Percentiles rank a stretch among this genome's conserved stretches.
Evolutionary conservation across 2,329 filamentous ascomycete species (phyloP).

Genomic region (Colletotrichum higginsianum): DNA sequence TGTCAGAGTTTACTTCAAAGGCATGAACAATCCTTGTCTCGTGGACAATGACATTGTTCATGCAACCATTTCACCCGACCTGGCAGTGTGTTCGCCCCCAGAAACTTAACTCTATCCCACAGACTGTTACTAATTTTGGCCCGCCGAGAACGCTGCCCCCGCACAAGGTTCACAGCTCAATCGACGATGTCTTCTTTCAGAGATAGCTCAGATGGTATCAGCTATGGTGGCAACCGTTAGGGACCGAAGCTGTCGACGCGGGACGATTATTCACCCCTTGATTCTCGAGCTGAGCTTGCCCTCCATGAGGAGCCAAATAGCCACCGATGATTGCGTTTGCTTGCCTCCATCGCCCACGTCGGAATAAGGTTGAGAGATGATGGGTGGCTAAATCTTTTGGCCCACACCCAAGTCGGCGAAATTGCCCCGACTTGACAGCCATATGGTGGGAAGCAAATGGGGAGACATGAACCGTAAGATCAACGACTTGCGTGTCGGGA

Average conservation of each 20-base stretch:
- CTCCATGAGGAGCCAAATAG: background rate
- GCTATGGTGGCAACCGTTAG: too few species aligned
- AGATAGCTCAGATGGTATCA: background rate
- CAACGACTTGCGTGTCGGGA: constrained; percentile 14
- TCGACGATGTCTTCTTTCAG: background rate
- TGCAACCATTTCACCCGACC: background rate
- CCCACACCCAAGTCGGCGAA: background rate
- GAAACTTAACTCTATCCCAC: background rate
- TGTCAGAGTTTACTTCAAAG: too few species aligned
- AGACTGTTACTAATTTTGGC: background rate
- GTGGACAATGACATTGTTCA: background rate
- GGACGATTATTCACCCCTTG: background rate
- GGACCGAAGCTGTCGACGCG: background rate
- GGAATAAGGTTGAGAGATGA: too few species aligned
- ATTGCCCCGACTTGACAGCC: background rate
- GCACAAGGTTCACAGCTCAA: background rate
- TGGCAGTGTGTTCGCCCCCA: background rate
- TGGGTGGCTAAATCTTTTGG: background rate
- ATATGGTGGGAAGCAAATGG: background rate
- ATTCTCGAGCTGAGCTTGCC: too few species aligned
- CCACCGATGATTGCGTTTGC: too few species aligned
- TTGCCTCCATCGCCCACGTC: too few species aligned
- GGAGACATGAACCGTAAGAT: background rate
- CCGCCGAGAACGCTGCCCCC: background rate
- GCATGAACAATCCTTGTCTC: background rate